Evolutionary conservation across 2,329 filamentous ascomycete species (phyloP), one percentile per base, ranked within the genome.

Genomic region (Magnaporthiopsis incrustans): DNA sequence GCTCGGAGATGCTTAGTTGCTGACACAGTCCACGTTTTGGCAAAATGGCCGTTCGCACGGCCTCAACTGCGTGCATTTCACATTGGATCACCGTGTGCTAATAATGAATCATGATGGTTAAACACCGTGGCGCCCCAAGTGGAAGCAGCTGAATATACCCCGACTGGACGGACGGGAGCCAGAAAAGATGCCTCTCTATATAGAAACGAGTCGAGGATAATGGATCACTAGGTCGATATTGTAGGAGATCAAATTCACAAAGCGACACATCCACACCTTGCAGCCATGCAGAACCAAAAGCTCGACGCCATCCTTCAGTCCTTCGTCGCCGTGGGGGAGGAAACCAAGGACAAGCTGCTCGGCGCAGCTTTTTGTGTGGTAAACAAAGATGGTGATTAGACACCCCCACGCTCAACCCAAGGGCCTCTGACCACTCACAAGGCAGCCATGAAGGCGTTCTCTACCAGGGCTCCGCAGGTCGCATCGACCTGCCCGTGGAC

Each of bases 391-490:
- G 69, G 71, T 70, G 25, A 8, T 22, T 18, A n/a, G 8, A 22
- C 25, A 26, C 5, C 33, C 11, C n/a, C n/a, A n/a, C n/a, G 60
- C 26, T 15, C 8, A n/a, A n/a, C n/a, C 5, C 15, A 18, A 57
- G 33, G 57, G 25, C 14, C 53, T 11, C 15, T 18, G 4, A 6
- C 6, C 22, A 33, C 44, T 32, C 27, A 56, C 25, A 38, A 22
- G 10, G 14, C 15, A 10, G 7, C 15, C 44, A 22, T 22, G 4
- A 15, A 78, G 75, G 70, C 4, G 63, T 73, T 57, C 60, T 79
- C 22, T 79, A 75, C 67, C 69, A 70, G 32, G 75, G 74, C 57
- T 70, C 74, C 0, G 72, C 76, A 2, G 78, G 78, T 6, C 74
- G 75, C 8, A 71, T 71, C 50, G 71, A 68, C 56, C 67, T 77